Evolutionary conservation across 306 rosid species (phyloP).

Genomic region (Prunus salicina): DNA sequence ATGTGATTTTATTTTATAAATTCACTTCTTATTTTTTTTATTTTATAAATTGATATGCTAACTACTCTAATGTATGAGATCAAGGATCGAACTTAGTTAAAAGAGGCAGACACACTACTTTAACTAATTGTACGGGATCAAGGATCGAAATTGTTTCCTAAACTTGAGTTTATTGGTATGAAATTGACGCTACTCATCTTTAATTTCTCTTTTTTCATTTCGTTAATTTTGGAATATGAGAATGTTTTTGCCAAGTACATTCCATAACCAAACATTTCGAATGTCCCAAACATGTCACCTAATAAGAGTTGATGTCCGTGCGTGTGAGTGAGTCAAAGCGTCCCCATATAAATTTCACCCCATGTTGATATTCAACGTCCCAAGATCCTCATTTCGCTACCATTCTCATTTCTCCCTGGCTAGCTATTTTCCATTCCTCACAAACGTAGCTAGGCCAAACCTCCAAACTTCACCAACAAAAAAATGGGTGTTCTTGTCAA

Average conservation of each 20-base stretch:
- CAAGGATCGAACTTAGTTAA: too few relatives aligned
- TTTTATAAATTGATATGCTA: too few relatives aligned
- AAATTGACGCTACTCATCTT: neutral
- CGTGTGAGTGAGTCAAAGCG: neutral
- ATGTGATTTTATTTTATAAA: too few relatives aligned
- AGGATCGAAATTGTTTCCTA: neutral
- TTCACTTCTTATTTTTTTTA: too few relatives aligned
- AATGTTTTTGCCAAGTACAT: neutral
- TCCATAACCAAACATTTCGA: neutral
- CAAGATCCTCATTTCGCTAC: slow-evolving; percentile 10
- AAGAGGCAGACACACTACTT: too few relatives aligned
- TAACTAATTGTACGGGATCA: too few relatives aligned
- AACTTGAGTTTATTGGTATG: neutral
- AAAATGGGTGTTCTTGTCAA: slow-evolving; percentile 16
- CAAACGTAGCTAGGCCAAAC: slow-evolving; percentile 4
- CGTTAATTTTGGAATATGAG: neutral
- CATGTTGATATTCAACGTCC: neutral
- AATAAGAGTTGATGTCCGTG: too few relatives aligned
- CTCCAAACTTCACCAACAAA: neutral
- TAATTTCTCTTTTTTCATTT: neutral
- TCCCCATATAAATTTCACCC: neutral
- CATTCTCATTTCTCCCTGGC: neutral
- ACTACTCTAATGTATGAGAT: too few relatives aligned
- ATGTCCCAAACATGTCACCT: neutral
- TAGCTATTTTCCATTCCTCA: slow-evolving; percentile 5